Evolutionary conservation across 768 basidiomycete species (phyloP).

Genomic region (Termitomyces heimii): DNA sequence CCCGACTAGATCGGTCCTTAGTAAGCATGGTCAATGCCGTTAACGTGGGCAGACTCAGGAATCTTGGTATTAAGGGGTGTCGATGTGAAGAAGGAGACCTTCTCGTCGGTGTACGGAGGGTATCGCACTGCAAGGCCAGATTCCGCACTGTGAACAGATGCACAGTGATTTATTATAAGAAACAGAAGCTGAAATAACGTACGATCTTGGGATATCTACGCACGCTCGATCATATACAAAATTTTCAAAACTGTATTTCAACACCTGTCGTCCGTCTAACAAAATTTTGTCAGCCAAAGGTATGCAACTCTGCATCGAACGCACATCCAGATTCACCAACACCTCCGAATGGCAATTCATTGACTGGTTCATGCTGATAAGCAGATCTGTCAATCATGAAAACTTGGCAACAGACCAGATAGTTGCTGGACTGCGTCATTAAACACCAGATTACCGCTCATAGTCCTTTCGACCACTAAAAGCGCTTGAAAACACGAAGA

Average conservation of each 20-base stretch:
- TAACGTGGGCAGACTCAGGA: conserved; percentile 10
- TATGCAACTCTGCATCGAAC: conserved; percentile 14
- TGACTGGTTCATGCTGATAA: conserved; percentile 14
- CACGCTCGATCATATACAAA: conserved; percentile 46
- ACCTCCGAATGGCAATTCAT: conserved; percentile 43
- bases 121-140: conserved; percentile 34
- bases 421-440: conserved; percentile 60
- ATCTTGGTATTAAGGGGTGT: conserved; percentile 15
- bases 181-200: conserved; percentile 15
- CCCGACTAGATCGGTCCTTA: no score
- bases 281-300: background rate
- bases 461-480: conserved; percentile 48
- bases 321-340: conserved; percentile 62
- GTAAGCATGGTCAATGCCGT: background rate
- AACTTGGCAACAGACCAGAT: conserved; percentile 28
- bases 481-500: background rate
- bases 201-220: conserved; percentile 49
- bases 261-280: conserved; percentile 47
- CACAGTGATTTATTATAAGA: background rate
- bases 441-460: conserved; percentile 49
- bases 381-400: background rate
- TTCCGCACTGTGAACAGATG: conserved; percentile 32
- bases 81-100: conserved; percentile 23
- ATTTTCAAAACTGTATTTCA: conserved; percentile 48
- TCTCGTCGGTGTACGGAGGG: conserved; percentile 42